Conservation (phyloP, 805 yeast genomes). For the Suhomyces sp. region DNA sequence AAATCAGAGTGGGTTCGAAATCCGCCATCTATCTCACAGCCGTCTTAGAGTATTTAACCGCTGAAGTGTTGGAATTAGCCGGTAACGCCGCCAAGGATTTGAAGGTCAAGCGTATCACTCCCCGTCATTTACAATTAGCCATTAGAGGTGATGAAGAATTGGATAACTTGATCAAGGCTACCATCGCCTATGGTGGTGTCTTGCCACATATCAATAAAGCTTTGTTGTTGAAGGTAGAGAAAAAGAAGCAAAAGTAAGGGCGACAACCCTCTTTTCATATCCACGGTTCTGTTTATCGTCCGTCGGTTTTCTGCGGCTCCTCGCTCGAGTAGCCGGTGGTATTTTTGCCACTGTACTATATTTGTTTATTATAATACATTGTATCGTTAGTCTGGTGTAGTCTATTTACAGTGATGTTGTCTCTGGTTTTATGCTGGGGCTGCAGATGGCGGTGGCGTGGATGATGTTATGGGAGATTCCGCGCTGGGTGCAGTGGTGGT, state of each 20-base stretch:
- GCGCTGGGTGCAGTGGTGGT: background rate
- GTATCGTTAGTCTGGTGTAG: conserved; percentile 3
- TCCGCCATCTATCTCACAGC: conserved; percentile 60
- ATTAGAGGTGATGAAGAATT: conserved; percentile 31
- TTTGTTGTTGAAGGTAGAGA: conserved; percentile 31
- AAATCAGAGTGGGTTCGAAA: conserved; percentile 74
- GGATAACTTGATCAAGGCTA: conserved; percentile 33
- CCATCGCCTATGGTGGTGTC: conserved; percentile 33
- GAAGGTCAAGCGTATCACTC: conserved; percentile 32
- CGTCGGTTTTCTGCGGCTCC: background rate
- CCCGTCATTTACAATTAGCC: conserved; percentile 32
- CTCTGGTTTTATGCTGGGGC: background rate
- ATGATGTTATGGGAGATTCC: background rate
- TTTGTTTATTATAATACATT: conserved; percentile 5
- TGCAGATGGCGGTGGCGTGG: background rate
- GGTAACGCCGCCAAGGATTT: conserved; percentile 32
- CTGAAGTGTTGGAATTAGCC: conserved; percentile 32
- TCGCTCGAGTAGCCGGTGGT: background rate
- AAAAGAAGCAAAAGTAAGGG: conserved; percentile 17
- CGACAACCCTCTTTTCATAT: background rate
- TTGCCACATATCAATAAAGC: conserved; percentile 34
- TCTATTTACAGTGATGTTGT: conserved; percentile 1
- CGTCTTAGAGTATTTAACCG: conserved; percentile 29
- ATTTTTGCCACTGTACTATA: conserved; percentile 3
- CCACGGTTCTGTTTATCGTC: background rate